Base-by-base conservation (phyloP, 2,329 filamentous ascomycete species). In the Pseudopithomyces chartarum region DNA sequence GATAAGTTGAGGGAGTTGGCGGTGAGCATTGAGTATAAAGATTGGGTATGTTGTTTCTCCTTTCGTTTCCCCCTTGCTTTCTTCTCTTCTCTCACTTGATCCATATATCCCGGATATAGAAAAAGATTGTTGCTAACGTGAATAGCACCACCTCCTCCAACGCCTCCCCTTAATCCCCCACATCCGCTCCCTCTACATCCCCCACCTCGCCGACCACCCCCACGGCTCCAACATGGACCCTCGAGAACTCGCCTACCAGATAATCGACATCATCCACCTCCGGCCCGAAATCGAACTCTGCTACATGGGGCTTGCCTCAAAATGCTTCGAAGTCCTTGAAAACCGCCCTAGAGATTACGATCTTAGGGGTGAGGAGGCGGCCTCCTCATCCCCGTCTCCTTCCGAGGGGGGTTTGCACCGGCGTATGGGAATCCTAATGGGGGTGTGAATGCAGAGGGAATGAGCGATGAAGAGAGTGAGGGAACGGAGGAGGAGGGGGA, bases 311-410 rank as follows among this genome's bases (percentile, higher is more conserved):
- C 85, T 95, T 52, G 82, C 83, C n/a, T 80, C 80, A 39, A 93
- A 92, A 73, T 95, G 91, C 74, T 95, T 90, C 68, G 91, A 95
- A 72, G 89, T 95, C 32, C 76, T 92, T 7, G 91, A 95, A 72
- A 82, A 82, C 49, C 79, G 82, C 46, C 77, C 78, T 2, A 80
- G 78, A 12, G 81, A 84, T 52, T 73, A 71, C 53, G 71, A 76
- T 36, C 61, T 74, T 29, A 68, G 73, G 33, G 65, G 69, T 29
- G 26, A 8, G 5, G 26, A 29, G 26, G 26, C n/a, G n/a, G n/a
- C n/a, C n/a, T n/a, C n/a, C n/a, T n/a, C n/a, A n/a, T n/a, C n/a
- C n/a, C n/a, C n/a, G n/a, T n/a, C n/a, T n/a, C n/a, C n/a, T n/a
- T n/a, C n/a, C n/a, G n/a, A n/a, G n/a, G n/a, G n/a, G 26, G 26